Evolutionary conservation across 139 green algal species (phyloP), one percentile per base, ranked within the genome.

Genomic region (Picocystis salinarum): DNA sequence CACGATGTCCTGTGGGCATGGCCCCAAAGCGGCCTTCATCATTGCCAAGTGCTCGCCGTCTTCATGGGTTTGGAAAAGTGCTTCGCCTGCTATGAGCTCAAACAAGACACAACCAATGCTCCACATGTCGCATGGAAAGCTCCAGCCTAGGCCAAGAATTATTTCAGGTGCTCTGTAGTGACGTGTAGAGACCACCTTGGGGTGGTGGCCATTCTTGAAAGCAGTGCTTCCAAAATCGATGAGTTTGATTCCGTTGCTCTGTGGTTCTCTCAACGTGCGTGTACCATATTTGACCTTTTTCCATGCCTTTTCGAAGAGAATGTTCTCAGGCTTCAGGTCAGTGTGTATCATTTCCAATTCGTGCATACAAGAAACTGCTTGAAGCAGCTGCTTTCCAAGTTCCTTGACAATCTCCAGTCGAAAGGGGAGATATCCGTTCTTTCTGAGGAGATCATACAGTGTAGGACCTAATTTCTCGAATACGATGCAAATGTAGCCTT

Each of bases 321-420:
- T 91, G 73, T 99, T 99, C 57, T 99, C 88, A 7, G 88, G 88
- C 73, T 99, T 99, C 2, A 99, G 58, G 56, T 98, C 88, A 2
- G 88, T 97, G 69, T 99, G 88, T 19, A 94, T 70, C 19, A 99
- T 61, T 10, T 54, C 36, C 23, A 94, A 62, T 33, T 72, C 61
- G 58, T 99, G 89, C 74, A 98, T 66, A 66, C 79, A 93, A 1
- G 64, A 66, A 15, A 87, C 66, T 51, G 66, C 4, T 55, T 67
- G 53, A 79, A 91, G 19, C 24, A 62, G 30, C 65, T 76, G 50
- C 56, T 54, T 51, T 64, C 62, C 47, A 37, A 61, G 58, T 9
- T 56, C 40, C 48, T 79, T 70, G 51, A 93, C 85, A 23, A 92
- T 39, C 34, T 75, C 53, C 33, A 92, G 45, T 1, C 70, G 62